Evolutionary conservation across 228 moss, liverwort and hornwort species (phyloP).

Genomic region (Sphagnum magellanicum): DNA sequence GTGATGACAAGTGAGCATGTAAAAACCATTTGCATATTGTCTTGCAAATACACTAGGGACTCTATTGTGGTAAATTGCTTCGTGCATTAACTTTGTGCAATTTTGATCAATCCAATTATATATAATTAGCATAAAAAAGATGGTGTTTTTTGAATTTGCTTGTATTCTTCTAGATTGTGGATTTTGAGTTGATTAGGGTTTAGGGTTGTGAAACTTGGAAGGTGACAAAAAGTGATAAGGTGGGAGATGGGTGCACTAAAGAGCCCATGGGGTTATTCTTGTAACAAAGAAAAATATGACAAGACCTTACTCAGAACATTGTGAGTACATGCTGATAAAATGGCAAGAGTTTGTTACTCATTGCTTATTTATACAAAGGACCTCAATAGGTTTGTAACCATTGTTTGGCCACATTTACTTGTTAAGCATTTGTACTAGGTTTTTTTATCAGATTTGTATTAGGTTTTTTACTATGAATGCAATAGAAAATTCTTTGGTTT

Average conservation of each 20-base stretch:
- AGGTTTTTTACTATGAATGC: neutral
- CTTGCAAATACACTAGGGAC: neutral
- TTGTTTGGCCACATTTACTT: neutral
- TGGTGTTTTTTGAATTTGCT: too few relatives aligned
- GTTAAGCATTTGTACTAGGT: too few relatives aligned
- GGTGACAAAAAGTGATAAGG: slow-evolving; percentile 11
- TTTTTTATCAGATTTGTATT: neutral
- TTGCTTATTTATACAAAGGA: slow-evolving; percentile 54
- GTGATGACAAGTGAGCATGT: slow-evolving; percentile 24
- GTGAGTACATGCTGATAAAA: slow-evolving; percentile 79
- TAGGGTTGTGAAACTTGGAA: neutral
- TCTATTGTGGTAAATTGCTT: slow-evolving; percentile 13
- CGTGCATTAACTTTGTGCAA: too few relatives aligned
- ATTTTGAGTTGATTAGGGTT: too few relatives aligned
- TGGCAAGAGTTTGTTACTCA: slow-evolving; percentile 93
- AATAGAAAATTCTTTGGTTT: neutral
- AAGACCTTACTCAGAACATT: slow-evolving; percentile 28
- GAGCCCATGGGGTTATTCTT: slow-evolving; percentile 15
- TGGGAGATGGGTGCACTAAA: slow-evolving; percentile 21
- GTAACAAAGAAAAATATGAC: slow-evolving; percentile 21
- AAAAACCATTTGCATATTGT: neutral
- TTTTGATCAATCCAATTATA: too few relatives aligned
- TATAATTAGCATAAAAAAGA: too few relatives aligned
- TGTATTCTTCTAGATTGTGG: too few relatives aligned
- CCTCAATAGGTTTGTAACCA: slow-evolving; percentile 20